Evolutionary conservation across 1,284 basidiomycete genomes (phyloP), one percentile per base, ranked within the genome.

Genomic region (Ganoderma leucocontextum): DNA sequence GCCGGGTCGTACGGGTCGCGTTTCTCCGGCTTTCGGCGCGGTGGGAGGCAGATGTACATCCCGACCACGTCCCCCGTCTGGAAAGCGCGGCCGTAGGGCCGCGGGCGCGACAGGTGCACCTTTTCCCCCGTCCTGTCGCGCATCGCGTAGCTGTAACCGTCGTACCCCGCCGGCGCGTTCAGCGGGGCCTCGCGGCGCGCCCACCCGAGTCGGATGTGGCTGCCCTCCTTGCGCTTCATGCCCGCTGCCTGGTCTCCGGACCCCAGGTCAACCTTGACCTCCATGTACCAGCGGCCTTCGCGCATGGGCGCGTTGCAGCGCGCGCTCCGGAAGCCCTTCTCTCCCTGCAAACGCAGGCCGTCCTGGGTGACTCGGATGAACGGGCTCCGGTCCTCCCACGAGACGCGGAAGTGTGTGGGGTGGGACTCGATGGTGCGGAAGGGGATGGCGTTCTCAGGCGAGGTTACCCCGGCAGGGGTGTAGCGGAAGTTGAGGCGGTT

Each of bases 251-350:
- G 78, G 67, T 92, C 91, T 0, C 93, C 93, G 1, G 92, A 91
- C 0, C 95, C 95, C 33, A 89, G 86, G 59, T 94, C 84, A 70
- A 98, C 84, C 74, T 88, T 88, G 49, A 97, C 88, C 83, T 99
- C 98, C 84, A 96, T 91, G 80, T 97, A 99, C 96, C 96, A 99
- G 19, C 88, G 88, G 1, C 98, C 98, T 75, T 97, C 89, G 19
- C 96, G 86, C 15, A 99, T 87, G 0, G 95, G 93, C 1, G 95
- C 91, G 79, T 97, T 99, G 68, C 92, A 92, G 19, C 98, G 87
- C 2, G 92, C 96, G 72, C 94, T 95, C 44, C 98, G 85, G 78
- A 95, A 99, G 1, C 98, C 98, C 59, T 93, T 93, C 78, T 94
- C 93, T 3, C 97, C 94, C 4, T 89, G 85, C 62, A 96, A 82